These are phyloP conservation scores for Gastrolobium bilobum DNA, from an alignment of 306 rosid genomes.

Conservation along the genomic window DNA sequence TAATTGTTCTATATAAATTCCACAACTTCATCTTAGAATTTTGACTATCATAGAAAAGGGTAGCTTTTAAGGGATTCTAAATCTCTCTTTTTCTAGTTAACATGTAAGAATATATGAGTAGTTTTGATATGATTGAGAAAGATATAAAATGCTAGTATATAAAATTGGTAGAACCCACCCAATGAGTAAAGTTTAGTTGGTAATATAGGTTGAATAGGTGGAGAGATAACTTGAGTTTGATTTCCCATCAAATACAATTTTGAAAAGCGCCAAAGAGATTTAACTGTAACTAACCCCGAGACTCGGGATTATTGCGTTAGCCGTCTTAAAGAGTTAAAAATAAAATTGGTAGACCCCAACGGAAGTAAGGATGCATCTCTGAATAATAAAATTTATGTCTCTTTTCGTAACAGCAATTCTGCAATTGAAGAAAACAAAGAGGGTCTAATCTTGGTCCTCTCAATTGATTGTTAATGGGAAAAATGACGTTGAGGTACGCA, in stretches of 20 bases:
- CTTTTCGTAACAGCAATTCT: not conserved
- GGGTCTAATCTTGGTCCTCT: not conserved
- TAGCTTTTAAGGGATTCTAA: not conserved
- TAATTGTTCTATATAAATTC: not conserved
- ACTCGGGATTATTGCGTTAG: too few species aligned
- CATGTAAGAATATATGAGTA: not conserved
- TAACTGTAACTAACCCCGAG: too few species aligned
- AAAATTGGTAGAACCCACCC: too few species aligned
- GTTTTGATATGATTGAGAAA: not conserved
- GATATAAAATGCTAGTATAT: not conserved
- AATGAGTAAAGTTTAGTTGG: too few species aligned
- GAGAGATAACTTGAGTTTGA: too few species aligned
- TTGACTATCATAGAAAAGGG: not conserved
- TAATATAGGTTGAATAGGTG: too few species aligned
- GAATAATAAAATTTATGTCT: conserved; percentile 30
- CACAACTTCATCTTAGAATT: not conserved
- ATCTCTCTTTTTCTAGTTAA: not conserved
- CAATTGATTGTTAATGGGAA: conserved; percentile 2
- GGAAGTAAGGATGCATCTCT: conserved; percentile 9
- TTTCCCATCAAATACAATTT: too few species aligned
- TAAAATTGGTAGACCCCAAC: conserved; percentile 13
- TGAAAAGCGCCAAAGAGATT: too few species aligned
- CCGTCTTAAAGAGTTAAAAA: too few species aligned
- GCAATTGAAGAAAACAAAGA: not conserved
- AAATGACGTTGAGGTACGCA: not conserved